phyloP scores from a whole-genome alignment of 2,329 filamentous ascomycete species.

The Xylaria sp. region DNA sequence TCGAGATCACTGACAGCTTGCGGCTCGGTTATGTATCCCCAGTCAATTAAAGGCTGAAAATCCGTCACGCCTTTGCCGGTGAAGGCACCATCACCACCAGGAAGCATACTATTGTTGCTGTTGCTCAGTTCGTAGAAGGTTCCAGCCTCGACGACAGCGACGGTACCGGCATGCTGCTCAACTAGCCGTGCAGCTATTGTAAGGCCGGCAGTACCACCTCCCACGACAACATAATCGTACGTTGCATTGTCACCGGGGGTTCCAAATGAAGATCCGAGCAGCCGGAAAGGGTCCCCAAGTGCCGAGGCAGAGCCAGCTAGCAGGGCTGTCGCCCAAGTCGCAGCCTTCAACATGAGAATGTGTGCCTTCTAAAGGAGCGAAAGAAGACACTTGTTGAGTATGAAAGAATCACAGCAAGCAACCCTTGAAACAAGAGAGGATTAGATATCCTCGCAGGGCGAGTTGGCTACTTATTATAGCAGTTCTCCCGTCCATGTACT shows the following conservation, averaged over 20 bases:
- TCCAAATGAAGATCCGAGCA: conserved; percentile 28
- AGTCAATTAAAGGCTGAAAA: conserved; percentile 36
- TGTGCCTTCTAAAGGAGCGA: conserved; percentile 13
- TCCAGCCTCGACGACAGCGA: conserved; percentile 50
- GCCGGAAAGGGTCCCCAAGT: conserved; percentile 20
- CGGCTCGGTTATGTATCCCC: conserved; percentile 39
- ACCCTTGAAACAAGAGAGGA: neutral
- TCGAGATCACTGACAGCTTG: conserved; percentile 29
- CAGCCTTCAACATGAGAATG: conserved; percentile 14
- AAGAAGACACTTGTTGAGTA: conserved; percentile 10
- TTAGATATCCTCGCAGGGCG: neutral
- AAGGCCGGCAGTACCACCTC: conserved; percentile 49
- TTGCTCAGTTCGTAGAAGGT: conserved; percentile 43
- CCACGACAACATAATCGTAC: conserved; percentile 42
- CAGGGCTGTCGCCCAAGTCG: conserved; percentile 22
- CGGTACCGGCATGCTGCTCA: conserved; percentile 42
- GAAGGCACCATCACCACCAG: conserved; percentile 35
- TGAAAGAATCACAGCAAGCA: conserved; percentile 16
- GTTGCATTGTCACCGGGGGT: conserved; percentile 30
- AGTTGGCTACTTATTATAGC: conserved; percentile 20
- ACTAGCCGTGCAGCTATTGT: conserved; percentile 43
- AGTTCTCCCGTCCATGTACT: neutral
- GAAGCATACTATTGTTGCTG: conserved; percentile 32
- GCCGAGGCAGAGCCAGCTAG: conserved; percentile 18
- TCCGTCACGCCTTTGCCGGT: conserved; percentile 27